These are phyloP conservation scores for Podosphaera fusca DNA, from an alignment of 2,329 filamentous ascomycete species.

Conservation along the genomic window DNA sequence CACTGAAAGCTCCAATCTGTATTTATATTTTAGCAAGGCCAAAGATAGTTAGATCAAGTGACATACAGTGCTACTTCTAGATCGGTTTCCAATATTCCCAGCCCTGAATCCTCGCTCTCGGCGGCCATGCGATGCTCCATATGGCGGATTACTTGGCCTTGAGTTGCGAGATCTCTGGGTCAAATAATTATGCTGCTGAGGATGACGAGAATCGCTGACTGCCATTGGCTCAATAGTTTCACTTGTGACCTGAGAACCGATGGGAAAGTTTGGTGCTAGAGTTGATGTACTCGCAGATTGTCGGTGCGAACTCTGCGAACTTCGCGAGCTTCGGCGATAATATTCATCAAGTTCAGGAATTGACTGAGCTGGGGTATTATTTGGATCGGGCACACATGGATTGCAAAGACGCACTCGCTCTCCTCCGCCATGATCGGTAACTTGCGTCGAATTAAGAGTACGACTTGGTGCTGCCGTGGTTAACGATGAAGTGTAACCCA, in stretches of 20 bases:
- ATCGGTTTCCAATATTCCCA: constrained; percentile 6
- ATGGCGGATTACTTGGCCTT: background rate
- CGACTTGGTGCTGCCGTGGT: constrained; percentile 1
- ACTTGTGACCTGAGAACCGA: background rate
- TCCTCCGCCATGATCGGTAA: constrained; percentile 30
- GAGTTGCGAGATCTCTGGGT: background rate
- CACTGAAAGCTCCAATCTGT: background rate
- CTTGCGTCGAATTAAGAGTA: constrained; percentile 6
- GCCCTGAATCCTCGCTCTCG: constrained; percentile 3
- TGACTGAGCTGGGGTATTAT: constrained; percentile 23
- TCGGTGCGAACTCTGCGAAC: constrained; percentile 5
- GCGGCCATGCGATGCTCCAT: constrained; percentile 1
- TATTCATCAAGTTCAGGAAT: background rate
- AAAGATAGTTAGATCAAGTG: background rate
- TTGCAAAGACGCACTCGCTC: constrained; percentile 50
- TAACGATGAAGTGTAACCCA: constrained; percentile 5
- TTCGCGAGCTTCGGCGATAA: background rate
- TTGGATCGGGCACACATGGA: constrained; percentile 49
- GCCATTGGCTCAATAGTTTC: background rate
- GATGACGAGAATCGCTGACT: constrained; percentile 3
- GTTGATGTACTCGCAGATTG: constrained; percentile 7
- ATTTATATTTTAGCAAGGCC: background rate
- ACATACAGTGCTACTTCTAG: constrained; percentile 13
- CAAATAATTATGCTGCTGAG: constrained; percentile 4
- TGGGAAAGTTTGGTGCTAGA: background rate